These are phyloP conservation scores for Suillus plorans DNA, from an alignment of 768 basidiomycete genomes.

Conservation along the genomic window DNA sequence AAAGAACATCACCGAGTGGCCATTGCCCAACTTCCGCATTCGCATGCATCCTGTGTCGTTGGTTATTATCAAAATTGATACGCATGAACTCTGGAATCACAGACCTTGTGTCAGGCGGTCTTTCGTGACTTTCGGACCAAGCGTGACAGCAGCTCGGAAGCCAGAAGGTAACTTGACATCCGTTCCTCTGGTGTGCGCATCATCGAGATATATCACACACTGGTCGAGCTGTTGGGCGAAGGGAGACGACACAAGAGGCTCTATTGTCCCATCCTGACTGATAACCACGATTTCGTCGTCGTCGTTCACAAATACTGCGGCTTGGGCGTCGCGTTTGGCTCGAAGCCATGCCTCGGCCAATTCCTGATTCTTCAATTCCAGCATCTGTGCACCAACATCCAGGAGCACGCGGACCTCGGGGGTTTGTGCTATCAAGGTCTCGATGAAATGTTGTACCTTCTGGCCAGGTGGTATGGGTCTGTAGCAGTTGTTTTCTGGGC, in stretches of 20 bases:
- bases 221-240: conserved; percentile 34
- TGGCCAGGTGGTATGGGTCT: conserved; percentile 12
- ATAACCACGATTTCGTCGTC: conserved; percentile 35
- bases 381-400: conserved; percentile 58
- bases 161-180: conserved; percentile 36
- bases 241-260: conserved; percentile 32
- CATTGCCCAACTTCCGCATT: conserved; percentile 48
- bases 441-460: conserved; percentile 20
- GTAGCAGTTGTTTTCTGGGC: conserved; percentile 21
- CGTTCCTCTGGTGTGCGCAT: conserved; percentile 40
- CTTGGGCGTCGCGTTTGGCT: conserved; percentile 14
- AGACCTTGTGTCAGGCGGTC: conserved; percentile 37
- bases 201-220: conserved; percentile 39
- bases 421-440: conserved; percentile 31
- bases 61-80: not conserved
- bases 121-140: conserved; percentile 38
- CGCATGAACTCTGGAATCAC: not conserved
- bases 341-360: conserved; percentile 43
- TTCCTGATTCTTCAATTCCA: conserved; percentile 46
- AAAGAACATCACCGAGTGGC: conserved; percentile 49
- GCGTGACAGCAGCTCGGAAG: conserved; percentile 37
- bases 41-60: conserved; percentile 47
- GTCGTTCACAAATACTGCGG: conserved; percentile 34
- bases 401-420: conserved; percentile 47
- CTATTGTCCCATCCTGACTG: conserved; percentile 26